phyloP scores from a whole-genome alignment of 2,329 filamentous ascomycete genomes.

The Xylariales sp. region DNA sequence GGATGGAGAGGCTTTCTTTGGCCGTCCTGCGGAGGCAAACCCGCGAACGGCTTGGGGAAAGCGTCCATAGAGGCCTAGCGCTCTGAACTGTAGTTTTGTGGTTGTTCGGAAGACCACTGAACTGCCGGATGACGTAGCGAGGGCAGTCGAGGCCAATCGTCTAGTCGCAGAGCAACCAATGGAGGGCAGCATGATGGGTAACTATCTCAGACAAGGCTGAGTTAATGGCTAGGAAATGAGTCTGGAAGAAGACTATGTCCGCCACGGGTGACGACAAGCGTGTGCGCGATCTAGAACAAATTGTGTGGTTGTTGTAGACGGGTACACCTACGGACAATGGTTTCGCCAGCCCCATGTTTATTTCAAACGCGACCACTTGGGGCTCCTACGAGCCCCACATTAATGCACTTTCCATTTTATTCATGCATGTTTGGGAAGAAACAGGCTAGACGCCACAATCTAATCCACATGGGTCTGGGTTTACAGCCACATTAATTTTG shows the following conservation, averaged over 20 bases:
- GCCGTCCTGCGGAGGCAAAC: slow-evolving; percentile 36
- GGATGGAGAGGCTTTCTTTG: slow-evolving; percentile 37
- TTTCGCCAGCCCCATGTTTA: slow-evolving; percentile 40
- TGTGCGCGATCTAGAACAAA: not conserved
- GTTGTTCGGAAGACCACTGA: slow-evolving; percentile 37
- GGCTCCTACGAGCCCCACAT: slow-evolving; percentile 24
- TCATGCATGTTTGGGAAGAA: not conserved
- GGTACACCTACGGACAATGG: slow-evolving; percentile 2
- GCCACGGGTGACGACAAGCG: not conserved
- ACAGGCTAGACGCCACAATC: not conserved
- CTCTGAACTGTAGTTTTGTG: slow-evolving; percentile 21
- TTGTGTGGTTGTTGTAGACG: slow-evolving; percentile 7
- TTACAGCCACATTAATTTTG: not conserved
- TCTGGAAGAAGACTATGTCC: slow-evolving; percentile 13
- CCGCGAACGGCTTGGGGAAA: slow-evolving; percentile 25
- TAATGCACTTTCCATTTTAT: slow-evolving; percentile 12
- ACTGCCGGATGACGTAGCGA: slow-evolving; percentile 39
- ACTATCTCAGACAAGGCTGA: slow-evolving; percentile 18
- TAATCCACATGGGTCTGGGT: not conserved
- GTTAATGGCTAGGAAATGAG: not conserved
- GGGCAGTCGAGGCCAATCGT: slow-evolving; percentile 47
- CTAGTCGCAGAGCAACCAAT: slow-evolving; percentile 55
- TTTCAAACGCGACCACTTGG: slow-evolving; percentile 38
- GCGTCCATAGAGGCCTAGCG: slow-evolving; percentile 14
- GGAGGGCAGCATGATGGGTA: slow-evolving; percentile 55